These are phyloP conservation scores for Fraxinus xanthoxyloides DNA, from an alignment of 305 asterid species.

Conservation along the genomic window DNA sequence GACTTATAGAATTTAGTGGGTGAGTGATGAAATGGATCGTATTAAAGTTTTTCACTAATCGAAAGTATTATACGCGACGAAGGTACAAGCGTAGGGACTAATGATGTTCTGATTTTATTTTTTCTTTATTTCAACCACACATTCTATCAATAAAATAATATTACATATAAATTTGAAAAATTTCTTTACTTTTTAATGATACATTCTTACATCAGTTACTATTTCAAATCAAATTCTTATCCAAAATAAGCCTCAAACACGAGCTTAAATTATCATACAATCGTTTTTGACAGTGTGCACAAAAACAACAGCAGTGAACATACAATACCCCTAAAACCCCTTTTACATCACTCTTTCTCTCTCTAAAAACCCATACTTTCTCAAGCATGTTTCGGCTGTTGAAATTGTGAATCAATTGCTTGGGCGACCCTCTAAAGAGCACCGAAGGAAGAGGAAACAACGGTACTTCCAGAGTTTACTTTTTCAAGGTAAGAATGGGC, in stretches of 20 bases:
- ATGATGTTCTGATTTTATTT: too few relatives aligned
- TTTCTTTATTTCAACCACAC: too few relatives aligned
- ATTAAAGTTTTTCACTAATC: neutral
- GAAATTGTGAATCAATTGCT: neutral
- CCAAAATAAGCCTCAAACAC: too few relatives aligned
- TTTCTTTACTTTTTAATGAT: too few relatives aligned
- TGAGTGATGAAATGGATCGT: neutral
- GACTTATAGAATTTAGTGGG: neutral
- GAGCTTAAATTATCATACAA: neutral
- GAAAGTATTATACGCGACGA: too few relatives aligned
- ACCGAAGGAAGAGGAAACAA: neutral
- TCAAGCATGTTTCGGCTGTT: conserved; percentile 3
- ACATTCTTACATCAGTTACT: too few relatives aligned
- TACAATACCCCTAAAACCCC: conserved; percentile 33
- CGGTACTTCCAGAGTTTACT: neutral
- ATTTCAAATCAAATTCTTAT: too few relatives aligned
- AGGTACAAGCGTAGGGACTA: too few relatives aligned
- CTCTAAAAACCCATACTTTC: conserved; percentile 12
- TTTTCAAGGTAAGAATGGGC: neutral
- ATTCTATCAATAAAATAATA: too few relatives aligned
- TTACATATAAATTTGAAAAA: too few relatives aligned
- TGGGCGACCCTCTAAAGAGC: neutral
- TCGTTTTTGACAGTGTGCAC: conserved; percentile 31
- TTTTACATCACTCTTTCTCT: neutral
- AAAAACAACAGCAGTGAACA: neutral